phyloP scores from a whole-genome alignment of 257 asterid genomes.

The Solanum corneliomulleri region DNA sequence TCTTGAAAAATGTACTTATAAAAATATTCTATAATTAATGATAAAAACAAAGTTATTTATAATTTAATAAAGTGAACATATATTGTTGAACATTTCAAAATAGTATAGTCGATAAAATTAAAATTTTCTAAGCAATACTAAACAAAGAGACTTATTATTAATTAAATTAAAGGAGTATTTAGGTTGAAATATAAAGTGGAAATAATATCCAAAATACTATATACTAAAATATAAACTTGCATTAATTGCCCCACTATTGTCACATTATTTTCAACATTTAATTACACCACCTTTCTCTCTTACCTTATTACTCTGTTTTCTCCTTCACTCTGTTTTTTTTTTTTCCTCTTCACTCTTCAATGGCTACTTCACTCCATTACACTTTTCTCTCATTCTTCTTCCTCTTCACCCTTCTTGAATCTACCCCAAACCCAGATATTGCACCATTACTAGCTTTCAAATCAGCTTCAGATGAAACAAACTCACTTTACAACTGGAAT shows the following conservation, averaged over 20 bases:
- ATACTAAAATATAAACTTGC: not conserved
- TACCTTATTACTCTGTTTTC: not conserved
- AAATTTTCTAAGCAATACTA: too few relatives aligned
- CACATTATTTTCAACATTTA: not conserved
- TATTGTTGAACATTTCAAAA: fast-evolving
- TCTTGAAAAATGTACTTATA: not conserved
- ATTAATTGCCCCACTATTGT: not conserved
- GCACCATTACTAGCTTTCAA: constrained; percentile 48
- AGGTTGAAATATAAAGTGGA: not conserved
- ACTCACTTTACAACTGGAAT: constrained; percentile 50
- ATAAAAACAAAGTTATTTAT: fast-evolving
- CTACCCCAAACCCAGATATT: constrained; percentile 43
- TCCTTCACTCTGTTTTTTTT: not conserved
- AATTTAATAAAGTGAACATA: fast-evolving
- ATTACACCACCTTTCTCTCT: not conserved
- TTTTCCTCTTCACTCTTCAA: not conserved
- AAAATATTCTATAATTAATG: too few relatives aligned
- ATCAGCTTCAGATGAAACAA: constrained; percentile 36
- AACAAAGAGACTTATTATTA: too few relatives aligned
- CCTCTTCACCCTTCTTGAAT: not conserved
- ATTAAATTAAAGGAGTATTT: not conserved
- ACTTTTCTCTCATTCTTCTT: not conserved
- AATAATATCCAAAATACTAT: not conserved
- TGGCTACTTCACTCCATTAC: not conserved
- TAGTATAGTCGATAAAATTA: too few relatives aligned